phyloP scores from a whole-genome alignment of 1,284 basidiomycete genomes.

The Puccinia brachypodii region DNA sequence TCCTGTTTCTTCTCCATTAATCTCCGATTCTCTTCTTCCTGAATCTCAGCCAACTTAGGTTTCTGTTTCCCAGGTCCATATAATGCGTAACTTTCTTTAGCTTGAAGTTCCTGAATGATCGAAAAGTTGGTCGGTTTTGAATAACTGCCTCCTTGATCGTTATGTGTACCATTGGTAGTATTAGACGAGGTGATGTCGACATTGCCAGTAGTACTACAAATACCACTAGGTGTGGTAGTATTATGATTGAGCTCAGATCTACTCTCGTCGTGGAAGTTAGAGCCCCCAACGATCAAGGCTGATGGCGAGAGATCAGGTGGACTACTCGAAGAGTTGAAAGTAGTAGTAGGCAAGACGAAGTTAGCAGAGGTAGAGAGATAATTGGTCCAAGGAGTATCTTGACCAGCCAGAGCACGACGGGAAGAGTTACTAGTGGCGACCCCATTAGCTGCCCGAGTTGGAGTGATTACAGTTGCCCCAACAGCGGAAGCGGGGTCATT shows the following conservation, averaged over 20 bases:
- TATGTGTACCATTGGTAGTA: background rate
- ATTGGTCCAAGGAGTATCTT: constrained; percentile 54
- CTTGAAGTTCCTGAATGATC: constrained; percentile 56
- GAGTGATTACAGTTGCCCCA: constrained; percentile 53
- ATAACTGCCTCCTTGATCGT: background rate
- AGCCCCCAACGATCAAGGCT: background rate
- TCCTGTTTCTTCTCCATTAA: constrained; percentile 49
- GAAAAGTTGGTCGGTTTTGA: constrained; percentile 61
- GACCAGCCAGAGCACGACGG: constrained; percentile 49
- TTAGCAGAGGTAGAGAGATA: constrained; percentile 58
- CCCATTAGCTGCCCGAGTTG: constrained; percentile 45
- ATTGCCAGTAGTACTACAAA: background rate
- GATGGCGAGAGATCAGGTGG: background rate
- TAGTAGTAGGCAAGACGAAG: background rate
- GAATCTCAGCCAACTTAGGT: constrained; percentile 52
- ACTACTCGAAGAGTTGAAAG: constrained; percentile 22
- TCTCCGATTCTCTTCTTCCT: constrained; percentile 52
- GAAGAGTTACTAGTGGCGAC: constrained; percentile 50
- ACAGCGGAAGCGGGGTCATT: constrained; percentile 49
- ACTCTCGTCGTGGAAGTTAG: background rate
- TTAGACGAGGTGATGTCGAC: background rate
- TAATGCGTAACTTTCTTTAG: constrained; percentile 54
- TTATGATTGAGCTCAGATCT: background rate
- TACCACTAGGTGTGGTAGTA: background rate
- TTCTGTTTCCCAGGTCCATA: constrained; percentile 65